Percentiles rank a stretch among this genome's conserved stretches.
phyloP scores from a whole-genome alignment of 2,329 filamentous ascomycete species.

The Aspergillus floridensis region DNA sequence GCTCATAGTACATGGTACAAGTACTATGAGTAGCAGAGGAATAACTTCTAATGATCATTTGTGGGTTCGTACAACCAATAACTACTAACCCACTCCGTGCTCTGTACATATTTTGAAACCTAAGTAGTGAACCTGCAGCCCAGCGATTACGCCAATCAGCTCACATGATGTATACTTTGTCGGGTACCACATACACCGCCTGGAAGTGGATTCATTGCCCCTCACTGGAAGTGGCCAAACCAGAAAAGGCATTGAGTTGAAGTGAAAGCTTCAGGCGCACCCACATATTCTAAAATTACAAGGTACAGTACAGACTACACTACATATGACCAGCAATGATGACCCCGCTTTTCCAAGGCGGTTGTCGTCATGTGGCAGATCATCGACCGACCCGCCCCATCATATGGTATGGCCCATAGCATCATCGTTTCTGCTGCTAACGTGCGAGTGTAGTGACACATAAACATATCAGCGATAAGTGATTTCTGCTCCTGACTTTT shows the following conservation, averaged over 20 bases:
- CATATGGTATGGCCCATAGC: constrained; percentile 7
- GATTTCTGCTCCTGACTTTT: neutral
- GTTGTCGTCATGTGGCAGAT: constrained; percentile 21
- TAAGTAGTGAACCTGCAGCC: too few species aligned
- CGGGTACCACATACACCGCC: constrained; percentile 7
- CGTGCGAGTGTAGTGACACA: constrained; percentile 1
- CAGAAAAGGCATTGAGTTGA: too few species aligned
- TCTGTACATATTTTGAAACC: too few species aligned
- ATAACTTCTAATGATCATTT: too few species aligned
- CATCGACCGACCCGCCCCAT: constrained; percentile 5
- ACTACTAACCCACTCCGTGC: too few species aligned
- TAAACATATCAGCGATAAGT: neutral
- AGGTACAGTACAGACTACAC: constrained; percentile 5
- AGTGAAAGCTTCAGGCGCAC: too few species aligned
- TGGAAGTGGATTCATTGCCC: neutral
- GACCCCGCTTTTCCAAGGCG: constrained; percentile 15
- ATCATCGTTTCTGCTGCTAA: neutral
- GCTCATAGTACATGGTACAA: too few species aligned
- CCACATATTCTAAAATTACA: neutral
- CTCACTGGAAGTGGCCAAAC: too few species aligned
- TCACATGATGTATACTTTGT: neutral
- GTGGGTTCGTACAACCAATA: too few species aligned
- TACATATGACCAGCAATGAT: constrained; percentile 1
- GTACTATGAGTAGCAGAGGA: too few species aligned
- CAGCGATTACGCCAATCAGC: too few species aligned